phyloP scores from a whole-genome alignment of 2,329 filamentous ascomycete genomes.

The Pseudogymnoascus sp. region DNA sequence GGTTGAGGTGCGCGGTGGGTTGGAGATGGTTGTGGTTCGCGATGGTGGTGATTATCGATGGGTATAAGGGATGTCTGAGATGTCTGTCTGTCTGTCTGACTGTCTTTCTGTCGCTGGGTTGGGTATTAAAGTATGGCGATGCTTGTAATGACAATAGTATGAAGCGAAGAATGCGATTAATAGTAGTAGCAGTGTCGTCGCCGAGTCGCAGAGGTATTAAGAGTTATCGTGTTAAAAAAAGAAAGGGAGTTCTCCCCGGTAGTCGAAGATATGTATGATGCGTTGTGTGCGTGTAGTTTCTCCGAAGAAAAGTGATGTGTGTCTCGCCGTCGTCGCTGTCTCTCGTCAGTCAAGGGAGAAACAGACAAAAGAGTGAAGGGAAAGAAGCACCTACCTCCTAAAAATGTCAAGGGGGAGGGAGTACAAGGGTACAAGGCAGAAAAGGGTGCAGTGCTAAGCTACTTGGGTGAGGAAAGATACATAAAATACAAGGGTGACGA shows the following conservation, averaged over 20 bases:
- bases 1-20: neutral
- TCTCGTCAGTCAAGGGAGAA: neutral
- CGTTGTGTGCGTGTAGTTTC: neutral
- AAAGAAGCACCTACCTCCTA: neutral
- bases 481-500: neutral
- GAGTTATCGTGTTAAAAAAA: neutral
- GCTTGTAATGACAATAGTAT: neutral
- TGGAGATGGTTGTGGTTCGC: neutral
- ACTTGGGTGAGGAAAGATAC: neutral
- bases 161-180: neutral
- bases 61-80: neutral
- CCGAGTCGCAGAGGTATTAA: neutral
- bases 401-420: neutral
- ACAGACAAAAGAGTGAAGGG: neutral
- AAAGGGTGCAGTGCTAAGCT: neutral
- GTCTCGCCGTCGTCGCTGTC: neutral
- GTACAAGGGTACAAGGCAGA: neutral
- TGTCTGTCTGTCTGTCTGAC: neutral
- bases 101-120: neutral
- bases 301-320: neutral
- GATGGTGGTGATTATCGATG: neutral
- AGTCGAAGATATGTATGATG: neutral
- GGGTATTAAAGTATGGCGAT: neutral
- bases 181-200: neutral
- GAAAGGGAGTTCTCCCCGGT: neutral